Evolutionary conservation across 2,329 filamentous ascomycete species (phyloP), one percentile per base, ranked within the genome.

Genomic region (Aquanectria penicillioides): DNA sequence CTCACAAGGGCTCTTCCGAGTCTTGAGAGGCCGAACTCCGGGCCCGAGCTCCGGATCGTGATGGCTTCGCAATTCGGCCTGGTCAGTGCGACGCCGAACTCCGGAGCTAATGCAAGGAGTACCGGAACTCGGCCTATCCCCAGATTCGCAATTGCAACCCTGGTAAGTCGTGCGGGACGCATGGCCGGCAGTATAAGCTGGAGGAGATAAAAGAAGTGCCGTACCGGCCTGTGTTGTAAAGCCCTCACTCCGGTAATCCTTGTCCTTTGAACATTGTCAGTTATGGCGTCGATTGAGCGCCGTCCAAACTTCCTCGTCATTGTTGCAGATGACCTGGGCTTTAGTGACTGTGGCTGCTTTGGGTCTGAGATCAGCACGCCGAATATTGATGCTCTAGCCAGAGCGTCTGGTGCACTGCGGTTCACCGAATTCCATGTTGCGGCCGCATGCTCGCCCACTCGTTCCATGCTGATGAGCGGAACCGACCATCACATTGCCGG

Each of bases 341-440:
- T 65, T 40, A 69, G 65, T 34, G 69, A 71, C 31, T 58, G 59
- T 12, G 62, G 63, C n/a, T 62, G 58, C 20, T 86, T 84, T 63
- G 84, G 84, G 43, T 80, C 81, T 60, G 83, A 86, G 71, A 86
- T 87, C 62, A 75, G 75, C 12, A 87, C 84, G 0, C 85, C 84
- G 4, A 82, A 83, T 63, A 76, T 87, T 18, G 83, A 87, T 73
- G 78, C 78, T 12, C 70, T 84, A 2, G 79, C 81, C 1, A 67
- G 76, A 37, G 70, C 77, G 28, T 11, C 12, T 7, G 12, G 23
- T 49, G 80, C 84, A 9, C 66, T 87, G 11, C 79, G 83, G 2
- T 81, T 86, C 59, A 86, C 83, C 0, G 81, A 85, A 56, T 87
- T 86, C 68, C 84, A 87, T 61, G 81, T 83, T 1, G 85, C 84